These are phyloP conservation scores for Boletus insuetus DNA, from an alignment of 768 basidiomycete species.

Conservation along the genomic window DNA sequence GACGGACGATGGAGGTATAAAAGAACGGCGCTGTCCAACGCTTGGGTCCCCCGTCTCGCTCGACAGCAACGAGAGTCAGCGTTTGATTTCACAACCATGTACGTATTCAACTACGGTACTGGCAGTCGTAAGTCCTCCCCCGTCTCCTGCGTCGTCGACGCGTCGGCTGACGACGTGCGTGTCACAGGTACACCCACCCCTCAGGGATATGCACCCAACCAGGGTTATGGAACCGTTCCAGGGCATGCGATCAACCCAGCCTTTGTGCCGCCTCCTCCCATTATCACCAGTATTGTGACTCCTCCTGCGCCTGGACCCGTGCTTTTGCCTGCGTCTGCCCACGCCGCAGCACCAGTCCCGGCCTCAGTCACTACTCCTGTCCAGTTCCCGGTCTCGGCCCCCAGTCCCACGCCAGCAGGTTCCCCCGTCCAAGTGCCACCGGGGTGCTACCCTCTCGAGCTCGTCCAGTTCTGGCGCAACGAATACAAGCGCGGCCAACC, in stretches of 20 bases:
- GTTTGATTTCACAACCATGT: background rate
- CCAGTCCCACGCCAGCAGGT: background rate
- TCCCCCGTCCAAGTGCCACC: constrained; percentile 15
- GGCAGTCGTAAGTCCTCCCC: constrained; percentile 1
- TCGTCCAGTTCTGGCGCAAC: constrained; percentile 31
- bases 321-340: no score
- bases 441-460: constrained; percentile 22
- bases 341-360: background rate
- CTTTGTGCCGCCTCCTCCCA: background rate
- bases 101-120: background rate
- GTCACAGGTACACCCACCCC: background rate
- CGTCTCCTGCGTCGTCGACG: background rate
- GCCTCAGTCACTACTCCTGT: background rate
- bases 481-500: constrained; percentile 9
- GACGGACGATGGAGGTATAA: constrained; percentile 5
- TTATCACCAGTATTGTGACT: no score
- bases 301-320: no score
- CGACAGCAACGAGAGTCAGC: background rate
- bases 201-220: background rate
- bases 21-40: background rate
- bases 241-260: background rate
- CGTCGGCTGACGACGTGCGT: background rate
- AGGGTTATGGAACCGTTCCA: background rate
- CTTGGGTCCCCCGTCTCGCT: background rate
- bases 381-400: background rate